Conservation (phyloP, 164 flowering plant genomes). For the Brasenia schreberi region DNA sequence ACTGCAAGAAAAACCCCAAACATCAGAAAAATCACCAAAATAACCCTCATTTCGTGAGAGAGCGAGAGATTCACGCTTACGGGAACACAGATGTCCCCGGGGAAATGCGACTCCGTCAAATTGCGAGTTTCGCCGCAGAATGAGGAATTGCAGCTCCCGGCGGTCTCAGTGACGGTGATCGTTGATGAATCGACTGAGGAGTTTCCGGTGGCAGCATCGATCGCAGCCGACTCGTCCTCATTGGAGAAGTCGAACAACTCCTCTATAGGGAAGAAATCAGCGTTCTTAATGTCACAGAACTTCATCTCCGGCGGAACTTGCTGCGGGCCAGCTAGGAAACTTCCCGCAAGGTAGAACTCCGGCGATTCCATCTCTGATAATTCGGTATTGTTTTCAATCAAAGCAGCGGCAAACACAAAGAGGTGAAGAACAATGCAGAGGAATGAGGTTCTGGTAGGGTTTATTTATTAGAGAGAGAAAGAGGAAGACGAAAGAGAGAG, state of each 20-base stretch:
- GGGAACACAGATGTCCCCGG: slow-evolving; percentile 85
- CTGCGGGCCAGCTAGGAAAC: slow-evolving; percentile 10
- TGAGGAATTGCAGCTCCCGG: slow-evolving; percentile 56
- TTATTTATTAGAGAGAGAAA: slow-evolving; percentile 23
- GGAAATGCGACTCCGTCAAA: slow-evolving; percentile 33
- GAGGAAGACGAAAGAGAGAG: not conserved
- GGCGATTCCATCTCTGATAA: slow-evolving; percentile 31
- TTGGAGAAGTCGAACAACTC: slow-evolving; percentile 83
- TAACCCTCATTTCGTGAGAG: not conserved
- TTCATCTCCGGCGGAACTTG: slow-evolving; percentile 30
- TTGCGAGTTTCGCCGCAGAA: slow-evolving; percentile 35
- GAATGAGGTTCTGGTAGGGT: slow-evolving; percentile 15
- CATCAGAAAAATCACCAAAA: slow-evolving; percentile 1
- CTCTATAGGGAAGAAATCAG: slow-evolving; percentile 57
- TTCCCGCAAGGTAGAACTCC: slow-evolving; percentile 26
- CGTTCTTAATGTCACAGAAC: slow-evolving; percentile 17
- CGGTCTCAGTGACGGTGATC: slow-evolving; percentile 28
- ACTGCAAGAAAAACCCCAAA: slow-evolving; percentile 25
- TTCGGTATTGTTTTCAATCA: not conserved
- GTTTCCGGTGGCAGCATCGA: slow-evolving; percentile 14
- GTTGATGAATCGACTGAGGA: slow-evolving; percentile 42
- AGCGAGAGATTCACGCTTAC: slow-evolving; percentile 18
- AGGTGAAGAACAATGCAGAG: slow-evolving; percentile 3
- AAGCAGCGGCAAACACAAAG: slow-evolving; percentile 2
- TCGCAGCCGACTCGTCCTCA: slow-evolving; percentile 26